Evolutionary conservation across 83 land plant species (phyloP).

Genomic region (Diphasiastrum complanatum): DNA sequence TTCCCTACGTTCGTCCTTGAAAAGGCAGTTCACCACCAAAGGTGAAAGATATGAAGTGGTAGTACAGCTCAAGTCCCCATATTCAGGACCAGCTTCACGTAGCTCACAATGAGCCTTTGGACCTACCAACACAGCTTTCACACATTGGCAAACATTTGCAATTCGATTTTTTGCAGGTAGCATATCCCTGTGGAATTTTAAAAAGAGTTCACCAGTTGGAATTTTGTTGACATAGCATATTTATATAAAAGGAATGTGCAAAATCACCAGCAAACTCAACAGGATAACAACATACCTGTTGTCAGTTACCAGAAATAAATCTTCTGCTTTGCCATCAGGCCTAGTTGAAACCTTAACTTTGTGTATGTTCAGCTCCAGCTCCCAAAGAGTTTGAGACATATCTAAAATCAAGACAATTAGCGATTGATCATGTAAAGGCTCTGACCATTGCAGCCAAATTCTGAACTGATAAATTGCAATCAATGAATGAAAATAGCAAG

Average conservation of each 20-base stretch:
- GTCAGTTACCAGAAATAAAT: constrained; percentile 61
- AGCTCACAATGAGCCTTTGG: constrained; percentile 42
- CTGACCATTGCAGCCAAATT: not conserved
- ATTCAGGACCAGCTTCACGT: constrained; percentile 38
- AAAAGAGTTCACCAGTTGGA: not conserved
- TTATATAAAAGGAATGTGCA: not conserved
- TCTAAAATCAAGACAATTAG: constrained; percentile 25
- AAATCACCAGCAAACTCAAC: not conserved
- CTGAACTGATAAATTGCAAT: not conserved
- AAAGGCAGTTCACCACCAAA: constrained; percentile 33
- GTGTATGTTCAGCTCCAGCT: constrained; percentile 57
- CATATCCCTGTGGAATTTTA: constrained; percentile 41
- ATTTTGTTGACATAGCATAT: not conserved
- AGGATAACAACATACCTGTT: constrained; percentile 36
- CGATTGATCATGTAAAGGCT: not conserved
- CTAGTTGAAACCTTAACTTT: constrained; percentile 68
- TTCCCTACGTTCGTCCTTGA: constrained; percentile 21
- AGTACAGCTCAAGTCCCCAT: constrained; percentile 29
- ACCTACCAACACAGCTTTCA: constrained; percentile 43
- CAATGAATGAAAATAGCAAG: no score
- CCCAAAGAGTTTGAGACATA: constrained; percentile 49
- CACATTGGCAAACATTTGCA: constrained; percentile 27
- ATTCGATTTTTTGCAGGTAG: constrained; percentile 44
- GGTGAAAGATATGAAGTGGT: constrained; percentile 37
- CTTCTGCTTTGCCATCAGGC: constrained; percentile 65